Evolutionary conservation across 1,284 basidiomycete species (phyloP), one percentile per base, ranked within the genome.

Genomic region (Quambalaria eucalypti): DNA sequence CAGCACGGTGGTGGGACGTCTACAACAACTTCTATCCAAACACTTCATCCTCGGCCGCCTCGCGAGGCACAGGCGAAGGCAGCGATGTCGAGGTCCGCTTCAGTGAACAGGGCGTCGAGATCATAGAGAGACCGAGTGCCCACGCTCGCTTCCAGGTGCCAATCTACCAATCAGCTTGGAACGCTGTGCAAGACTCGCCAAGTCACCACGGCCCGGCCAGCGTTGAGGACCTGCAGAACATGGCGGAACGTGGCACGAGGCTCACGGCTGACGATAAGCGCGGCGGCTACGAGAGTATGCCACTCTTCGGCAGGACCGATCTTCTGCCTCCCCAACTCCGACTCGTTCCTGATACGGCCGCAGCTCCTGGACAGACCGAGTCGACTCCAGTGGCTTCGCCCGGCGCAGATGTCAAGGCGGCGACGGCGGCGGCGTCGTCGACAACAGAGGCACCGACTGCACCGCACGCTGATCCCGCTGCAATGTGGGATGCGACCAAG

Each of bases 1-100:
- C 84, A 23, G 84, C 91, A 70, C 83, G 85, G 38, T 98, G 92
- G 92, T 93, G 84, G 76, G 82, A 83, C 49, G 85, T 92, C 16
- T 97, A 93, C 70, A 90, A 95, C 77, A 83, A 79, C 39, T 83
- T 92, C 75, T 88, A 88, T 73, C 87, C 89, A 39, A 76, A 77
- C 10, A 70, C 77, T 2, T 66, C 71, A 25, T 76, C 71, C 2
- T 68, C 71, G 30, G 57, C 59, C 38, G 31, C 46, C 36, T 47
- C 28, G 28, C n/a, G n/a, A n/a, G n/a, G n/a, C n/a, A 50, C 28
- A 19, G 47, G 48, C 6, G 57, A 61, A 4, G 56, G 61, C 30
- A 58, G 57, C 51, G 60, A 61, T 49, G 54, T 68, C 47, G 61
- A 65, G 31, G 61, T 71, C 26, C 55, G 66, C 28, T 63, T 66